Conservation (phyloP, 371 early-diverging fungal genomes). For the Polyrhizophydium stewartii region DNA sequence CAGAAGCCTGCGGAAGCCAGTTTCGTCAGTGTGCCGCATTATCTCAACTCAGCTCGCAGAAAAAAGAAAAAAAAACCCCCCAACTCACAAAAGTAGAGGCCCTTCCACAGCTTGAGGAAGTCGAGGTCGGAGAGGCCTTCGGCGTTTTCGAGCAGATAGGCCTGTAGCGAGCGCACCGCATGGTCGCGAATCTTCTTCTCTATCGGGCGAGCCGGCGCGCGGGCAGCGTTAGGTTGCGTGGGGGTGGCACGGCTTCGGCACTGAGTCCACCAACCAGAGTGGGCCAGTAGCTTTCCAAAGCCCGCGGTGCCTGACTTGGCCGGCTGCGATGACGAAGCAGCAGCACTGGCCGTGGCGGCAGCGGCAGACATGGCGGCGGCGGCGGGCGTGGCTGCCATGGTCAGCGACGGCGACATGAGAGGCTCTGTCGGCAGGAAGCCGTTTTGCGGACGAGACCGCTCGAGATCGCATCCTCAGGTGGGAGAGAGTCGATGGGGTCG, state of each 20-base stretch:
- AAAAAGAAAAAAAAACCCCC: neutral
- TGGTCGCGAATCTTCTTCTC: conserved; percentile 83
- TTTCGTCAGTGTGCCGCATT: too few relatives aligned
- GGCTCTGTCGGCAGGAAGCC: too few relatives aligned
- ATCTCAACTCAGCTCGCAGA: too few relatives aligned
- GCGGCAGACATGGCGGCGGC: neutral
- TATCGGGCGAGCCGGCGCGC: conserved; percentile 13
- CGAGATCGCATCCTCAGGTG: too few relatives aligned
- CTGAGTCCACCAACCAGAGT: neutral
- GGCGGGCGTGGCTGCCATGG: neutral
- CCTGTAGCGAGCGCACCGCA: conserved; percentile 66
- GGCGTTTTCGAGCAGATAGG: conserved; percentile 51
- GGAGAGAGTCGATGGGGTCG: too few relatives aligned
- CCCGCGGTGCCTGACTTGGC: neutral
- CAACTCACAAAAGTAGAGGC: conserved; percentile 82
- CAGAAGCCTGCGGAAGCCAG: conserved; percentile 92
- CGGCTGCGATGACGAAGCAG: too few relatives aligned
- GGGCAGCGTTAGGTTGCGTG: neutral
- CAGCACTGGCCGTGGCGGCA: neutral
- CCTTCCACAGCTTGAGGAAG: conserved; percentile 88
- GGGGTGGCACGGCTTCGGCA: neutral
- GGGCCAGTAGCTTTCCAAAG: neutral
- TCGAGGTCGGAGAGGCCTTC: conserved; percentile 60
- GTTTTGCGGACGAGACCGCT: too few relatives aligned
- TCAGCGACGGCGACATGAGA: too few relatives aligned